Evolutionary conservation across 306 rosid genomes (phyloP), one percentile per base, ranked within the genome.

Genomic region (Cucumis hystrix): DNA sequence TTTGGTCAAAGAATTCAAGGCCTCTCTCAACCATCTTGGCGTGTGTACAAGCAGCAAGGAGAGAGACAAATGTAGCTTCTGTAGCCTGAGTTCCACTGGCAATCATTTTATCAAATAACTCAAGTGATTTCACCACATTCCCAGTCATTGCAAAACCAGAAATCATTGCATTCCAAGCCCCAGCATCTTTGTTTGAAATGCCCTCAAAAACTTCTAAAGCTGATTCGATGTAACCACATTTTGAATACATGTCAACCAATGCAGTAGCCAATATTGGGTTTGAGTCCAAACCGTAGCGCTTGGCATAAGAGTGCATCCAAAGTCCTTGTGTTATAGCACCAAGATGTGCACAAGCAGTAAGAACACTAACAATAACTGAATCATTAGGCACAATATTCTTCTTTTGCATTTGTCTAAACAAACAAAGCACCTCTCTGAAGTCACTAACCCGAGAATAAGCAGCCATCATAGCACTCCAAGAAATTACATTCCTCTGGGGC

Each of bases 101-200:
- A 77, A 64, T 60, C 97, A 91, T 89, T 69, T 79, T 65, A 14
- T 69, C 40, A 76, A 91, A 89, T 68, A 91, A 71, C 56, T 86
- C 87, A 5, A 91, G 77, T 1, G 94, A 84, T 77, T 86, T 89
- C 83, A 70, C 75, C 1, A 83, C 94, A 83, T 85, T 84, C n/a
- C 94, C 94, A 57, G 82, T 88, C 86, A 91, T 73, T 2, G 92
- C 88, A 72, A 83, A 83, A 23, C 94, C 94, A 11, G 86, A 78
- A 60, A 91, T 87, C 86, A 91, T 89, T 20, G 91, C 92, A 77
- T 91, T 91, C 94, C 94, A 91, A 0, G 91, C 92, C 56, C 84
- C 49, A 4, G 78, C 87, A 80, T 87, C 85, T 75, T 81, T 85
- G 10, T 69, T 43, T 13, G 51, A 16, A 41, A 77, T 85, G 10